Base-by-base conservation (phyloP, 768 basidiomycete species). In the Floccularia luteovirens region DNA sequence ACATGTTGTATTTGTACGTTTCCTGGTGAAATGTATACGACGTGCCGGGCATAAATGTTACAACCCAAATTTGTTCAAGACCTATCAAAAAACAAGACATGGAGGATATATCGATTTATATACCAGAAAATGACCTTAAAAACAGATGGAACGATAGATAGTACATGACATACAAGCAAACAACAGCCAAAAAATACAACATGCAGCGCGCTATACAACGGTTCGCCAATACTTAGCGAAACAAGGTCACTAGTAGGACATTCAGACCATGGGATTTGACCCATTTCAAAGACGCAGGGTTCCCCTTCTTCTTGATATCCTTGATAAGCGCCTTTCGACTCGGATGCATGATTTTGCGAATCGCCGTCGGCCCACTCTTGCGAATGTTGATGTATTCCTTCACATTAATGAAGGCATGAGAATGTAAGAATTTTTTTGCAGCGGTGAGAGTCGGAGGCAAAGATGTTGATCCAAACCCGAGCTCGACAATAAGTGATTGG, bases 401-500 rank as follows among this genome's bases (percentile, higher is more conserved):
- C 43, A 90, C 73, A 50, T 85, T 86, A 22, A 89, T 49, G 52
- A 87, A 86, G 0, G 67, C 83, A 28, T 66, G 67, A 4, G 75
- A 61, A 59, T 82, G 87, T 34, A 89, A 58, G 30, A 81, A 62
- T 11, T 72, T 72, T 47, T 74, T 79, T n/a, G 85, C 87, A 5
- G 81, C 67, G n/a, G 58, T 73, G 38, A 89, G 58, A 0, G 81
- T 72, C 22, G 56, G 55, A 2, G 86, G 86, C 2, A 85, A 62
- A 19, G 66, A 60, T 22, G 61, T 63, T 0, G 67, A 66, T 12
- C 64, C 63, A 38, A 73, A 62, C n/a, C 85, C 85, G n/a, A 89
- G 67, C 59, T 89, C 87, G 44, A 88, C 66, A 48, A 86, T 77
- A 43, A 89, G 71, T 0, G 83, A 77, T 42, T 87, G 86, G 4